Evolutionary conservation across 2,329 filamentous ascomycete genomes (phyloP), one percentile per base, ranked within the genome.

Genomic region (Neurospora crassa): DNA sequence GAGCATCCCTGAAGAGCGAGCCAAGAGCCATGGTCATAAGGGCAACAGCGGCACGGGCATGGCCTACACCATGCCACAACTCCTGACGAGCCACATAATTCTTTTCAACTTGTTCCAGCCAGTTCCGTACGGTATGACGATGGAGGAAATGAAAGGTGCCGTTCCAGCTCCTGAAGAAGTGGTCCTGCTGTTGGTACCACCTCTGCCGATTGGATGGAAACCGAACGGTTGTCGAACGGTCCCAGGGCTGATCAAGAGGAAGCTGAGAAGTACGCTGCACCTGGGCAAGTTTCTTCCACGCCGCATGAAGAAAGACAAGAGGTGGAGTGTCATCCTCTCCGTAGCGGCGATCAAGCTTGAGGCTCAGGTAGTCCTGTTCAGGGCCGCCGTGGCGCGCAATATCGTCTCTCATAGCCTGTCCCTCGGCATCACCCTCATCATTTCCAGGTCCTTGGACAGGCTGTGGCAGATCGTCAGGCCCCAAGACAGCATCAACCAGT

Each of bases 101-200:
- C 73, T 79, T 90, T 68, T 90, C 89, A 76, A 89, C 88, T 0
- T 81, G 90, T 53, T 85, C 88, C 12, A 72, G 76, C 75, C 74
- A 76, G 7, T 68, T n/a, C 24, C 68, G 71, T 41, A 72, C 67
- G 2, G 74, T 73, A 11, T 47, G 71, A 20, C 70, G 71, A 67
- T 76, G 76, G 14, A 76, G 41, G 45, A 76, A 74, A 59, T 75
- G 74, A 42, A 73, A 76, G n/a, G 74, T 76, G 24, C 70, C 71
- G 24, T 69, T 75, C 73, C 75, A 76, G 34, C 73, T 72, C 1
- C 53, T 69, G 24, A 73, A 70, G 41, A 74, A 76, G 4, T 70
- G 70, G n/a, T 72, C 69, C 12, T 74, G 72, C 68, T 75, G 69
- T 14, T 70, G 67, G 12, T 37, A 69, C 72, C 73, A 75, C 41